Evolutionary conservation across 2,329 filamentous ascomycete genomes (phyloP).

Genomic region (Botrytis byssoidea): DNA sequence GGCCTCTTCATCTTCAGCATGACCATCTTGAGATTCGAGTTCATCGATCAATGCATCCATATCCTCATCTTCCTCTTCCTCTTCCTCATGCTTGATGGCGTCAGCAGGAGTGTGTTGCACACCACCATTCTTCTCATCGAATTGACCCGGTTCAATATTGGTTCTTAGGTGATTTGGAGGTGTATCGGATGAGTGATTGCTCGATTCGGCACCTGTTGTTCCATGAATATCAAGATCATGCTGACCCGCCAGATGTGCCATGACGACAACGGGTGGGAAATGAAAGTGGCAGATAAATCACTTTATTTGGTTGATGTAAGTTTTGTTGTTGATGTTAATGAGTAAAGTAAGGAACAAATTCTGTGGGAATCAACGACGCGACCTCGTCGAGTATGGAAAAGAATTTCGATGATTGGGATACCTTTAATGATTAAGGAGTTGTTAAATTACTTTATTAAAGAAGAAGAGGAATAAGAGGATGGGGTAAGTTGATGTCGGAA

Average conservation of each 20-base stretch:
- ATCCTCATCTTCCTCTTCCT: constrained; percentile 77
- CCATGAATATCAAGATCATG: background rate
- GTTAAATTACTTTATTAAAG: background rate
- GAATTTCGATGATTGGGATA: background rate
- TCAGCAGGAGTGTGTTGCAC: constrained; percentile 29
- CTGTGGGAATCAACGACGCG: constrained; percentile 14
- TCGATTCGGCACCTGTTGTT: constrained; percentile 19
- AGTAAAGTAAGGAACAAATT: constrained; percentile 14
- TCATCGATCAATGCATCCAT: constrained; percentile 86
- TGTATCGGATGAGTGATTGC: constrained; percentile 25
- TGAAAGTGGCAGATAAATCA: background rate
- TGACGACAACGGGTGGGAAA: background rate
- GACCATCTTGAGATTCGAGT: constrained; percentile 77
- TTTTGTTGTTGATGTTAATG: background rate
- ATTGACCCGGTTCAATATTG: constrained; percentile 62
- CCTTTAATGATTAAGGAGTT: background rate
- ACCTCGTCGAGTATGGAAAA: constrained; percentile 20
- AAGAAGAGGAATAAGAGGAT: constrained; percentile 9
- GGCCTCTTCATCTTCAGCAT: constrained; percentile 62
- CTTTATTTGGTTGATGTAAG: background rate
- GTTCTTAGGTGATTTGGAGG: constrained; percentile 50
- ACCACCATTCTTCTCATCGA: constrained; percentile 56
- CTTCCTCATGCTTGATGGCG: constrained; percentile 42
- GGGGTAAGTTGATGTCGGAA: constrained; percentile 19
- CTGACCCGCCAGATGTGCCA: background rate